phyloP scores from a whole-genome alignment of 345 rosid species.

The Boechera stricta region DNA sequence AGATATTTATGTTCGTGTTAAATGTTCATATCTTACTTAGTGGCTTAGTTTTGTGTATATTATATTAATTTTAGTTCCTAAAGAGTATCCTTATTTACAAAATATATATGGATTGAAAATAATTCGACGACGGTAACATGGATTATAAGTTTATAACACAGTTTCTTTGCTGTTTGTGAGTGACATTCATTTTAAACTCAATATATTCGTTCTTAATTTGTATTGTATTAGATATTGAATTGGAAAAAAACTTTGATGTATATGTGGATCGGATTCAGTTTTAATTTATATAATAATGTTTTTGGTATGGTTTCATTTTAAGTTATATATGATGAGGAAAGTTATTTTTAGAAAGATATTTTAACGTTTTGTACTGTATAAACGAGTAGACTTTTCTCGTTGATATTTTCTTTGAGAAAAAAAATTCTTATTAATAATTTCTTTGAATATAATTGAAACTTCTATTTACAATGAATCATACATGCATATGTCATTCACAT shows the following conservation, averaged over 20 bases:
- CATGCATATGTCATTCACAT: background rate
- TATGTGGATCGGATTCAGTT: background rate
- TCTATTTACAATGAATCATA: background rate
- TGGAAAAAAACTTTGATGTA: background rate
- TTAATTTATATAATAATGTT: background rate
- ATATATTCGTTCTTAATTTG: background rate
- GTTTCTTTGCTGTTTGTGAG: background rate
- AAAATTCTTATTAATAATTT: too few species aligned
- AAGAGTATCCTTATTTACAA: background rate
- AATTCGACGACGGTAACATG: background rate
- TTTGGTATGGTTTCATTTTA: background rate
- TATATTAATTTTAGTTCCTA: background rate
- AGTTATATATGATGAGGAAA: background rate
- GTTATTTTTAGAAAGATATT: background rate
- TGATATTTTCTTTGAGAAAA: too few species aligned
- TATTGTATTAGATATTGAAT: background rate
- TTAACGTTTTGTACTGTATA: background rate
- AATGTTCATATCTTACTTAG: constrained; percentile 10
- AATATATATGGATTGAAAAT: background rate
- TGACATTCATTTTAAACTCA: background rate
- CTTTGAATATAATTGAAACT: too few species aligned
- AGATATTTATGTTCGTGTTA: constrained; percentile 25
- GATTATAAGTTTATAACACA: background rate
- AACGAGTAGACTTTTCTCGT: background rate
- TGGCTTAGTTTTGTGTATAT: constrained; percentile 14